Evolutionary conservation across 768 basidiomycete genomes (phyloP).

Genomic region (Hypholoma sublateritium): DNA sequence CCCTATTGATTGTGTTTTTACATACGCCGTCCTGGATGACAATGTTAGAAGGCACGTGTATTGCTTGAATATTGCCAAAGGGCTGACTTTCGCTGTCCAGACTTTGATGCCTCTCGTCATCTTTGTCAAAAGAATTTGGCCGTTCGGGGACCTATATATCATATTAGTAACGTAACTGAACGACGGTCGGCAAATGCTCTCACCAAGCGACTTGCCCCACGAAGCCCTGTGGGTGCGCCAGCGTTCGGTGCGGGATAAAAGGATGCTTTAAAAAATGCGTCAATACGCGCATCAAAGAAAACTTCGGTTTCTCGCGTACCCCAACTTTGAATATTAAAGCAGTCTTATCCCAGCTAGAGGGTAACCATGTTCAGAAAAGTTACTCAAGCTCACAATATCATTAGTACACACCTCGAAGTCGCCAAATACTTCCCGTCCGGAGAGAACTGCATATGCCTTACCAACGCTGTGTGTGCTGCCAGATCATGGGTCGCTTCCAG

Average conservation of each 20-base stretch:
- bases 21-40: constrained; percentile 62
- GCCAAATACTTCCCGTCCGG: constrained; percentile 74
- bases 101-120: constrained; percentile 64
- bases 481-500: constrained; percentile 60
- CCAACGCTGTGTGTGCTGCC: constrained; percentile 64
- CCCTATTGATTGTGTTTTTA: constrained; percentile 60
- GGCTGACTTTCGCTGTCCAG: constrained; percentile 64
- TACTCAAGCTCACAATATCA: constrained; percentile 4
- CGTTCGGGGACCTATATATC: constrained; percentile 57
- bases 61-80: neutral
- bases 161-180: neutral
- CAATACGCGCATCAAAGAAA: neutral
- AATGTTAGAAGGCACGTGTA: neutral
- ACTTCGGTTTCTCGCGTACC: constrained; percentile 32
- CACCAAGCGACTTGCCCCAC: constrained; percentile 78
- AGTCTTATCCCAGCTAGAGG: constrained; percentile 66
- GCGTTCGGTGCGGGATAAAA: constrained; percentile 57
- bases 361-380: no score
- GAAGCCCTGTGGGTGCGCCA: constrained; percentile 71
- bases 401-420: constrained; percentile 54
- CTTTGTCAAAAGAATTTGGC: constrained; percentile 63
- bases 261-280: constrained; percentile 43
- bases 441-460: constrained; percentile 74
- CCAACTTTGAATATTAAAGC: constrained; percentile 66
- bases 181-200: constrained; percentile 2